Base-by-base conservation (phyloP, 2,329 filamentous ascomycete species). In the Apiospora marii region DNA sequence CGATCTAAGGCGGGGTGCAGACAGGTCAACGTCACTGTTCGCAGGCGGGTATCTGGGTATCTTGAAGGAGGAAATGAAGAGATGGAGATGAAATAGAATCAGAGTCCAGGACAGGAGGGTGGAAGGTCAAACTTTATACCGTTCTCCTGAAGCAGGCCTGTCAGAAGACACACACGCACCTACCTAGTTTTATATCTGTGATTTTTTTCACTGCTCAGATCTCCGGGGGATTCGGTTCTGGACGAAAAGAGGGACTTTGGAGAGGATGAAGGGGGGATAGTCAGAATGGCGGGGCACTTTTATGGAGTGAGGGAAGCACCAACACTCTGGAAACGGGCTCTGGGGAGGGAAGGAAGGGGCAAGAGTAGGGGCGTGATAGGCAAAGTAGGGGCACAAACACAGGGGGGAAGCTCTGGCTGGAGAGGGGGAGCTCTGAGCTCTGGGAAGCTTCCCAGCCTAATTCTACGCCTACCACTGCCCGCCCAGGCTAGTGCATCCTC, bases 1-100 rank as follows among this genome's bases (percentile, higher is more conserved):
- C 24, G 67, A 68, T 68, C 67, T 68, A 48, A 48, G 44, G 67
- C 67, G 67, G 67, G 67, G 67, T 68, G 41, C 67, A 64, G 58
- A 61, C 13, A 27, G 37, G 67, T 68, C 10, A 68, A 44, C 44
- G 41, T 68, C 67, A 68, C 67, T 19, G 67, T 68, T 68, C 13
- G 8, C 19, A 1, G 22, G 43, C 34, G 64, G 64, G 41, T 34
- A 22, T 34, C 7, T 22, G 34, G 61, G 27, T 64, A 64, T 64
- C 58, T 64, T 64, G 58, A 41, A 58, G 16, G 34, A 34, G 34
- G 58, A 19, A 64, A 24, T 64, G 34, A 41, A 64, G 58, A 64
- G 58, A 41, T 64, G 10, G 34, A 41, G 58, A 64, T 64, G 58
- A 19, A 41, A 64, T 41, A 64, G 58, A 64, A 64, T 41, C 30